A percentile compares a stretch with the other conserved stretches of the same genome.
These are phyloP conservation scores for Boletus pseudopeckii DNA, from an alignment of 768 basidiomycete species.

Conservation along the genomic window DNA sequence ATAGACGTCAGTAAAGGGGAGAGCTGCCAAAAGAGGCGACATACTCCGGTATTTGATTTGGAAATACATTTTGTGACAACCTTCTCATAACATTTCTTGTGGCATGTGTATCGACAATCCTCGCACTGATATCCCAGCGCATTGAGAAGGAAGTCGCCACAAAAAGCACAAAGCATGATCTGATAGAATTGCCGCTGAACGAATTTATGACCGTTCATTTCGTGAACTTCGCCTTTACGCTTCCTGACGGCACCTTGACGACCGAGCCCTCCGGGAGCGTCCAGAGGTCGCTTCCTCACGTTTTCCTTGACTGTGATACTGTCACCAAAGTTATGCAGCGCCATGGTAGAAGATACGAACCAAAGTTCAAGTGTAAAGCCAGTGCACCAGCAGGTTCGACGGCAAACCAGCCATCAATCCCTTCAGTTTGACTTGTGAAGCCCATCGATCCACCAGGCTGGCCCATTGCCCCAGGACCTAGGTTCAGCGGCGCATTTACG, in stretches of 20 bases:
- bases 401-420: conserved; percentile 95
- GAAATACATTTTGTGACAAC: conserved; percentile 99
- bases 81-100: conserved; percentile 98
- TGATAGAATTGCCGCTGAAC: conserved; percentile 97
- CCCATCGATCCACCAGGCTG: conserved; percentile 30
- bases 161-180: conserved; percentile 97
- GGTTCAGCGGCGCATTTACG: conserved; percentile 39
- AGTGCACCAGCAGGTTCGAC: conserved; percentile 98
- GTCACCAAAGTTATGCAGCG: background rate
- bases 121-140: conserved; percentile 99
- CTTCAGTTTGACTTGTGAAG: conserved; percentile 48
- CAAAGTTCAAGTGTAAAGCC: conserved; percentile 83
- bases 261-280: conserved; percentile 86
- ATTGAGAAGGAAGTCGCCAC: conserved; percentile 95
- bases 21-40: conserved; percentile 30
- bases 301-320: conserved; percentile 86
- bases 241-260: conserved; percentile 98
- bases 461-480: conserved; percentile 30
- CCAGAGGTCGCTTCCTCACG: conserved; percentile 91
- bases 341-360: conserved; percentile 46
- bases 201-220: conserved; percentile 99
- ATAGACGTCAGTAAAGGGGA: conserved; percentile 1
- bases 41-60: conserved; percentile 89
- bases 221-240: conserved; percentile 96
- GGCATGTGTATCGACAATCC: conserved; percentile 97